These are phyloP conservation scores for Cladophialophora yegresii DNA, from an alignment of 2,329 filamentous ascomycete genomes.

Conservation along the genomic window DNA sequence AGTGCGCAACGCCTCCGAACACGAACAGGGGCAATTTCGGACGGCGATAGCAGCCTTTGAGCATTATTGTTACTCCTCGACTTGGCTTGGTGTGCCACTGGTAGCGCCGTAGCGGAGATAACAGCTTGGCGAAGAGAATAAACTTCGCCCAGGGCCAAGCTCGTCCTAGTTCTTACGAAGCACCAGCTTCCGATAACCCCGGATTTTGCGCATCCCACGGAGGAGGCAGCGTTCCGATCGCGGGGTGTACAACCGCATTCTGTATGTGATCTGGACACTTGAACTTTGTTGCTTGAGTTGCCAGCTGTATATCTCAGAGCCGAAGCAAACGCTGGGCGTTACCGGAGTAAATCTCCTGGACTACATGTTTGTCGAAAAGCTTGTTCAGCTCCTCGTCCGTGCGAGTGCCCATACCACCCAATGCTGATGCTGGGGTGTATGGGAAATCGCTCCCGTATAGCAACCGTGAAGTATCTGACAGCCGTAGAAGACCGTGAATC, in stretches of 20 bases:
- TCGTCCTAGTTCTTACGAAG: not conserved
- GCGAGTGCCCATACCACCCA: slow-evolving; percentile 11
- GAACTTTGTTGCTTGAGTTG: not conserved
- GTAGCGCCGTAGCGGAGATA: slow-evolving; percentile 11
- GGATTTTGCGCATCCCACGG: not conserved
- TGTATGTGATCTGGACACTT: not conserved
- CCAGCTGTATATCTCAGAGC: not conserved
- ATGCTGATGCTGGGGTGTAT: slow-evolving; percentile 46
- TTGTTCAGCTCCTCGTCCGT: slow-evolving; percentile 17
- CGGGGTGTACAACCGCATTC: not conserved
- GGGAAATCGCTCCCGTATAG: slow-evolving; percentile 59
- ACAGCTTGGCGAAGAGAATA: not conserved
- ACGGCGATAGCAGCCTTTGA: not conserved
- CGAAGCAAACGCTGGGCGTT: slow-evolving; percentile 19
- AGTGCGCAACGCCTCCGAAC: not conserved
- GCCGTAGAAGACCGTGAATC: slow-evolving; percentile 49
- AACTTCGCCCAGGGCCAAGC: not conserved
- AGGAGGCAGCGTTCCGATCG: not conserved
- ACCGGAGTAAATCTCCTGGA: slow-evolving; percentile 20
- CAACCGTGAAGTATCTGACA: slow-evolving; percentile 47
- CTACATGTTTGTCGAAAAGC: slow-evolving; percentile 11
- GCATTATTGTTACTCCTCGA: not conserved
- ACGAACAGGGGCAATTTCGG: slow-evolving; percentile 12
- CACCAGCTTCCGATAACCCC: not conserved
- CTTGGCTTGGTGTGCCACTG: not conserved